phyloP scores from a whole-genome alignment of 306 rosid genomes.

The Castanospermum australe region DNA sequence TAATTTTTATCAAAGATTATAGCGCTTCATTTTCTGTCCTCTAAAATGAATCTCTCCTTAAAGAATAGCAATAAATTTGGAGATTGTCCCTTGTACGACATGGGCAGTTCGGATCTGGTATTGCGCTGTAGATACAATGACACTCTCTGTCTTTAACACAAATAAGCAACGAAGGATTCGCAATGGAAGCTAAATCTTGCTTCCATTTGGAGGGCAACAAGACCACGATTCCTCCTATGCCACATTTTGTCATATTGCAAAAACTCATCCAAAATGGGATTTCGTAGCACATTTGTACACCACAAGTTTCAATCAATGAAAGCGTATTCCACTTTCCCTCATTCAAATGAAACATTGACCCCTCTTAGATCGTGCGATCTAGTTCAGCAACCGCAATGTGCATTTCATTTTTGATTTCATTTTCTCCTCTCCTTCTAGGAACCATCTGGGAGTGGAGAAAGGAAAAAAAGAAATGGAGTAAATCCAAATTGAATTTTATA shows the following conservation, averaged over 20 bases:
- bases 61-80: too few species aligned
- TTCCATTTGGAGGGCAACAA: constrained; percentile 29
- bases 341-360: constrained; percentile 6
- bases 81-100: constrained; percentile 13
- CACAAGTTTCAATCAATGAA: constrained; percentile 2
- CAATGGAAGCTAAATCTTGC: not conserved
- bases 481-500: too few species aligned
- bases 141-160: not conserved
- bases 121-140: not conserved
- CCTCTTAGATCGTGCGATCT: not conserved
- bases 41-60: too few species aligned
- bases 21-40: too few species aligned
- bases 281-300: not conserved
- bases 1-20: too few species aligned
- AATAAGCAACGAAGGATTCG: not conserved
- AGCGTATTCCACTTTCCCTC: constrained; percentile 4
- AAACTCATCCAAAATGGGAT: not conserved
- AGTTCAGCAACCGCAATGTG: not conserved
- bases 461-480: not conserved
- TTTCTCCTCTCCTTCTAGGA: not conserved
- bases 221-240: not conserved
- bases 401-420: not conserved
- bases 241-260: constrained; percentile 14
- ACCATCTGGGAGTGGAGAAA: not conserved
- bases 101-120: not conserved